A percentile compares a stretch with the other conserved stretches of the same genome.
Evolutionary conservation across 2,329 filamentous ascomycete species (phyloP).

Genomic region (Talaromyces marneffei): DNA sequence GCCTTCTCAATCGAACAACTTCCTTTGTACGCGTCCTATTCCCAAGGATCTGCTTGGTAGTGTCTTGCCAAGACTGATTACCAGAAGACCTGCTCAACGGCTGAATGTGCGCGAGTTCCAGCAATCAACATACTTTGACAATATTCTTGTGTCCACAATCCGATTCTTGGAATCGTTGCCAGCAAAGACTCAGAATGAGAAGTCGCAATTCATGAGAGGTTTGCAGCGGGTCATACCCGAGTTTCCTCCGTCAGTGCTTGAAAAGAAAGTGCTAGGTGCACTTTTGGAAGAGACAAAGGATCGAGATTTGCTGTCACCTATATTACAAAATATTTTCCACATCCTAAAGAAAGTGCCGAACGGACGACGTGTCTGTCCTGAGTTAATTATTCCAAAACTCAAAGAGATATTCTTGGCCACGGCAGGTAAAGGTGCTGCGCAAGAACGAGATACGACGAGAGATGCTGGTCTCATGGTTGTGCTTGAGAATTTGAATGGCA

Average conservation of each 20-base stretch:
- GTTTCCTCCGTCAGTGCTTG: constrained; percentile 87
- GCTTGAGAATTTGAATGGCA: constrained; percentile 70
- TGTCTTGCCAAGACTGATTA: constrained; percentile 80
- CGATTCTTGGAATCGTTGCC: constrained; percentile 88
- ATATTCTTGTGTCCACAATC: constrained; percentile 91
- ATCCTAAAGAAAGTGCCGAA: constrained; percentile 74
- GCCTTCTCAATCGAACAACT: constrained; percentile 76
- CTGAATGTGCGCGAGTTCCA: constrained; percentile 89
- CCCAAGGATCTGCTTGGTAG: constrained; percentile 70
- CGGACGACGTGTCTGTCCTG: constrained; percentile 71
- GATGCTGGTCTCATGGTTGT: constrained; percentile 90
- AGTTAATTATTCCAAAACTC: constrained; percentile 77
- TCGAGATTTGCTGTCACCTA: constrained; percentile 73
- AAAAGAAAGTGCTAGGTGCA: constrained; percentile 87
- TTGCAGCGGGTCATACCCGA: constrained; percentile 80
- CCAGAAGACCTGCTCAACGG: constrained; percentile 77
- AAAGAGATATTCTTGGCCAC: constrained; percentile 73
- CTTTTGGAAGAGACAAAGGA: constrained; percentile 93
- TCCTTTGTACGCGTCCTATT: constrained; percentile 69
- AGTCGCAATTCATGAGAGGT: constrained; percentile 84
- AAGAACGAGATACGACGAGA: constrained; percentile 72
- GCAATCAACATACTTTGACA: constrained; percentile 93
- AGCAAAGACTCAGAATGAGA: constrained; percentile 85
- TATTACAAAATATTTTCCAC: constrained; percentile 87
- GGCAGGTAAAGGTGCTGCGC: constrained; percentile 39